Conservation (phyloP, 306 rosid species). For the Pachyrhizus erosus region DNA sequence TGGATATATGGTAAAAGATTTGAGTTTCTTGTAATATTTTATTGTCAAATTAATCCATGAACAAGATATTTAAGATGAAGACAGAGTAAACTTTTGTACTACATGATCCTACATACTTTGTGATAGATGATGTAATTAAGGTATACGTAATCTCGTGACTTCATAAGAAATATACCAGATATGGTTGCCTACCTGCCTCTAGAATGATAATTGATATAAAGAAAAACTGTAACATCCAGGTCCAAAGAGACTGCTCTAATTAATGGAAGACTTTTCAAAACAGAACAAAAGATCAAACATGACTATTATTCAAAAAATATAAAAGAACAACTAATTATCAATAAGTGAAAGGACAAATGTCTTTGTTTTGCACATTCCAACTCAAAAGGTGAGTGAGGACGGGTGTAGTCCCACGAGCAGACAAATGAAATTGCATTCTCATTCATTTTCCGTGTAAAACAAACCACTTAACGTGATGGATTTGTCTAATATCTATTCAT, state of each 20-base stretch:
- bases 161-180: neutral
- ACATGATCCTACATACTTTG: too few relatives aligned
- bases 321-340: neutral
- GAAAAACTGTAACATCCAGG: neutral
- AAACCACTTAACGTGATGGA: conserved; percentile 19
- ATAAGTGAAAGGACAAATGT: neutral
- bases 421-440: conserved; percentile 30
- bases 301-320: neutral
- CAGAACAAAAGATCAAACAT: neutral
- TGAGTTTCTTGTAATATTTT: neutral
- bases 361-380: neutral
- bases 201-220: neutral
- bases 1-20: neutral
- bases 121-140: neutral
- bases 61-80: neutral
- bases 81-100: neutral
- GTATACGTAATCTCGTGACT: neutral
- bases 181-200: neutral
- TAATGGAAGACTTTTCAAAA: neutral
- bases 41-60: neutral
- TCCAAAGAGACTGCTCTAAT: conserved; percentile 37
- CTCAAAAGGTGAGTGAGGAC: neutral
- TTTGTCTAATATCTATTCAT: neutral
- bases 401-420: neutral
- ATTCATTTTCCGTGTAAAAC: conserved; percentile 34